These are phyloP conservation scores for Rhodotorula graminis DNA, from an alignment of 768 basidiomycete species.

Conservation along the genomic window DNA sequence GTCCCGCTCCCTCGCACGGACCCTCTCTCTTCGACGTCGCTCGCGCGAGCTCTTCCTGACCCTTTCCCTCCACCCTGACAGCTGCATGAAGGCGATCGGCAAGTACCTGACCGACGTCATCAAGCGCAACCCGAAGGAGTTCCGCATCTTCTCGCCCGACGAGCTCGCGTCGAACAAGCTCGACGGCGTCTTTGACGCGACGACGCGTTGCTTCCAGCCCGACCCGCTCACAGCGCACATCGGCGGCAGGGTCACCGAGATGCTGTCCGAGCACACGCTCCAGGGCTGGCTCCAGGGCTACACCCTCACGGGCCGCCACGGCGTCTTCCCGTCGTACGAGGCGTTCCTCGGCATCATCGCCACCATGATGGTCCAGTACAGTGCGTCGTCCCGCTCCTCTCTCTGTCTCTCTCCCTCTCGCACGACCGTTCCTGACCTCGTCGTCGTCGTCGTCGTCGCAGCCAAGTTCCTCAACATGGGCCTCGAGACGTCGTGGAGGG, in stretches of 20 bases:
- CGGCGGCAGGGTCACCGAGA: slow-evolving; percentile 80
- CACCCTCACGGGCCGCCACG: slow-evolving; percentile 71
- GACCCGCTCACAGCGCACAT: slow-evolving; percentile 57
- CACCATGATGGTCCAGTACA: slow-evolving; percentile 44
- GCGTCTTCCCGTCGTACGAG: slow-evolving; percentile 83
- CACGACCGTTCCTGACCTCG: neutral
- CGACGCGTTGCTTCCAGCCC: slow-evolving; percentile 68
- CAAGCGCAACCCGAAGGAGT: slow-evolving; percentile 62
- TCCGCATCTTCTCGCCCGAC: slow-evolving; percentile 88
- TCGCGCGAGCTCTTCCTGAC: too few species aligned
- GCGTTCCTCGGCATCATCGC: slow-evolving; percentile 84
- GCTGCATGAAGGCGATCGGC: slow-evolving; percentile 45
- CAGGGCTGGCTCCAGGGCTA: slow-evolving; percentile 82
- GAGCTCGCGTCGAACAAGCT: slow-evolving; percentile 50
- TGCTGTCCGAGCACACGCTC: slow-evolving; percentile 74
- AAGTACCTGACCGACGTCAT: slow-evolving; percentile 49
- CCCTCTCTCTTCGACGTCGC: too few species aligned
- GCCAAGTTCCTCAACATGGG: slow-evolving; percentile 82
- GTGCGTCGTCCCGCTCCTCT: neutral
- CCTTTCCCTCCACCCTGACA: neutral
- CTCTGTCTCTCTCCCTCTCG: neutral
- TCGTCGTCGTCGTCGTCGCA: slow-evolving; percentile 12
- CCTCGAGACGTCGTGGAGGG: slow-evolving; percentile 58
- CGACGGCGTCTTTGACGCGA: slow-evolving; percentile 64
- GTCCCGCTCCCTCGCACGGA: neutral